Evolutionary conservation across 305 asterid species (phyloP).

Genomic region (Ajuga reptans): DNA sequence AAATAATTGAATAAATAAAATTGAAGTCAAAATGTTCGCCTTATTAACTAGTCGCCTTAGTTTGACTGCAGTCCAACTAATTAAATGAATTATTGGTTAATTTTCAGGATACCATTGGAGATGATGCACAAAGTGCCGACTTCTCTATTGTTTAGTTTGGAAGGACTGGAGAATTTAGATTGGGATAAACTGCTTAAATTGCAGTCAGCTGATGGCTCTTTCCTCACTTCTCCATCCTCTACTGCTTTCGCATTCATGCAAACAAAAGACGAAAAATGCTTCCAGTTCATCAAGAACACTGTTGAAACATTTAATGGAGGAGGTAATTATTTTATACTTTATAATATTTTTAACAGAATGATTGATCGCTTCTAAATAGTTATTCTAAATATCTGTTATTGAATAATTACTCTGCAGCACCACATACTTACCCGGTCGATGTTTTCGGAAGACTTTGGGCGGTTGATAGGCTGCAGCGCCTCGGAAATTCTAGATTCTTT

Average conservation of each 20-base stretch:
- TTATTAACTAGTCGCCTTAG: too few species aligned
- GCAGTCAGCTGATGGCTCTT: constrained; percentile 25
- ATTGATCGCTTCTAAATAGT: background rate
- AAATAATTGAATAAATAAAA: too few species aligned
- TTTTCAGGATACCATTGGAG: constrained; percentile 41
- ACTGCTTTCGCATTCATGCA: too few species aligned
- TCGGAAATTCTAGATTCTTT: constrained; percentile 6
- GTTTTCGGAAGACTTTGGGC: constrained; percentile 19
- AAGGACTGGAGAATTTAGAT: constrained; percentile 29
- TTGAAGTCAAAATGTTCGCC: too few species aligned
- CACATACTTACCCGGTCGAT: constrained; percentile 18
- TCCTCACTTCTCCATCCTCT: constrained; percentile 31
- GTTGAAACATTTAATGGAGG: constrained; percentile 46
- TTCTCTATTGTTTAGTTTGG: constrained; percentile 25
- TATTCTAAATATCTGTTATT: too few species aligned
- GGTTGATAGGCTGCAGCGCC: constrained; percentile 17
- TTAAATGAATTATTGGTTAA: too few species aligned
- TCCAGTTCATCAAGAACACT: constrained; percentile 19
- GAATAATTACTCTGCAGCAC: background rate
- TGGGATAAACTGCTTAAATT: constrained; percentile 33
- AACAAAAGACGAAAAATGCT: constrained; percentile 21
- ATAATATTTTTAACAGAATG: too few species aligned
- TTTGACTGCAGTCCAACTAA: too few species aligned
- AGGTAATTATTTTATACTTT: too few species aligned
- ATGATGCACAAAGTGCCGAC: constrained; percentile 32